Evolutionary conservation across 805 yeast genomes (phyloP).

Genomic region (Metschnikowia proteae): DNA sequence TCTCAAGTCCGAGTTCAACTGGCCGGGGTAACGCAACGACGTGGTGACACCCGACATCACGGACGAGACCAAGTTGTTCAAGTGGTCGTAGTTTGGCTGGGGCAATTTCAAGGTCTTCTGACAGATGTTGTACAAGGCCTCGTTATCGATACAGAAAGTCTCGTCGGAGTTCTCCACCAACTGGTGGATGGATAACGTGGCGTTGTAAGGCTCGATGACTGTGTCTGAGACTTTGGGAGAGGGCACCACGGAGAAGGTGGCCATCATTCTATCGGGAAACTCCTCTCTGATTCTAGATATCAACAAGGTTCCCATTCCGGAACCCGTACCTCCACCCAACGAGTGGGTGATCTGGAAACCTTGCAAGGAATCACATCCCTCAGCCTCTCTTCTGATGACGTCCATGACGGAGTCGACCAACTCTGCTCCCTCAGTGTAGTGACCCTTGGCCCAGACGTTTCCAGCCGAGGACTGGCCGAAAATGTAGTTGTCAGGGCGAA

Average conservation of each 20-base stretch:
- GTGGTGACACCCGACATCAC: slow-evolving; percentile 97
- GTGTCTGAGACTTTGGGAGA: slow-evolving; percentile 90
- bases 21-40: slow-evolving; percentile 91
- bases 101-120: slow-evolving; percentile 77
- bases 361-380: slow-evolving; percentile 86
- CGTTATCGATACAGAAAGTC: slow-evolving; percentile 93
- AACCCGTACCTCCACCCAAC: slow-evolving; percentile 83
- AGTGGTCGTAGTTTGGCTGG: slow-evolving; percentile 74
- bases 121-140: slow-evolving; percentile 87
- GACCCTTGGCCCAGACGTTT: slow-evolving; percentile 96
- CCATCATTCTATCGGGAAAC: slow-evolving; percentile 94
- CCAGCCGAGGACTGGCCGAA: slow-evolving; percentile 93
- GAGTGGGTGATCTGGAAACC: slow-evolving; percentile 80
- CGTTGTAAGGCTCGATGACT: slow-evolving; percentile 93
- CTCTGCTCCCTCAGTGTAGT: slow-evolving; percentile 95
- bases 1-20: slow-evolving; percentile 87
- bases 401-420: slow-evolving; percentile 86
- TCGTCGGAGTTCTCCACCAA: slow-evolving; percentile 88
- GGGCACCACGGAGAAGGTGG: slow-evolving; percentile 90
- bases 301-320: slow-evolving; percentile 91
- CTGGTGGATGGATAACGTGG: slow-evolving; percentile 86
- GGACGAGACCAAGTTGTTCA: slow-evolving; percentile 78
- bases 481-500: slow-evolving; percentile 88
- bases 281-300: slow-evolving; percentile 86
- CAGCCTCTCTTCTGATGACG: slow-evolving; percentile 89